Evolutionary conservation across 495 filamentous ascomycete genomes (phyloP), one percentile per base, ranked within the genome.

Genomic region (Aspergillus cavernicola): DNA sequence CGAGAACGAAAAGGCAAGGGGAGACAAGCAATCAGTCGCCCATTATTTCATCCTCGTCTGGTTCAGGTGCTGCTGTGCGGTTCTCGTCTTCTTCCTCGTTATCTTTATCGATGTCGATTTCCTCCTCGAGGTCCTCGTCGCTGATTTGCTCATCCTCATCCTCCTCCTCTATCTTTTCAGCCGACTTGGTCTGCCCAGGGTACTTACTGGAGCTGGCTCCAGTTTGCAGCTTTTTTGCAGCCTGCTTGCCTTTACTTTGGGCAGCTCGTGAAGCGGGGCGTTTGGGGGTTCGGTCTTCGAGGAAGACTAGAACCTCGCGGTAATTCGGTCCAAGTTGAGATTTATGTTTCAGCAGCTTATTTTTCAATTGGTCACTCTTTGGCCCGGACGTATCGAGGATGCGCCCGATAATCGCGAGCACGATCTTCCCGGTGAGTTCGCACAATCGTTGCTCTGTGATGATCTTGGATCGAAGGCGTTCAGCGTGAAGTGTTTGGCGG

Each of bases 361-460:
- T 77, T 44, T 78, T 75, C 19, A 91, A 74, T 52, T 80, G 77
- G 1, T 85, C 85, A 13, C 78, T 78, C 26, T 78, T 66, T 19
- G 75, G 68, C 1, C 79, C 81, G 1, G 68, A 77, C 13, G 76
- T 70, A 55, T 96, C 90, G 38, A 96, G 65, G 15, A 87, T 80
- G 33, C 84, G 81, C 8, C 83, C 89, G 5, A 88, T 74, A 20
- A 95, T 81, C 0, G 85, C 85, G 19, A 95, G 75, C 8, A 96
- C 88, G 29, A 93, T 77, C 58, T 90, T 91, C 33, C 86, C 85
- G 5, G 91, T 82, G 3, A 96, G 74, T 58, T 89, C 87, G 69
- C 92, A 97, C 0, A 97, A 76, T 15, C 83, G 80, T 60, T 92
- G 82, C 64, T 97, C 92, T 2, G 88, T 81, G 32, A 88, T 71